A percentile compares a stretch with the other conserved stretches of the same genome.
These are phyloP conservation scores for Hymenotorrendiella dingleyae DNA, from an alignment of 2,329 filamentous ascomycete species.

Conservation along the genomic window DNA sequence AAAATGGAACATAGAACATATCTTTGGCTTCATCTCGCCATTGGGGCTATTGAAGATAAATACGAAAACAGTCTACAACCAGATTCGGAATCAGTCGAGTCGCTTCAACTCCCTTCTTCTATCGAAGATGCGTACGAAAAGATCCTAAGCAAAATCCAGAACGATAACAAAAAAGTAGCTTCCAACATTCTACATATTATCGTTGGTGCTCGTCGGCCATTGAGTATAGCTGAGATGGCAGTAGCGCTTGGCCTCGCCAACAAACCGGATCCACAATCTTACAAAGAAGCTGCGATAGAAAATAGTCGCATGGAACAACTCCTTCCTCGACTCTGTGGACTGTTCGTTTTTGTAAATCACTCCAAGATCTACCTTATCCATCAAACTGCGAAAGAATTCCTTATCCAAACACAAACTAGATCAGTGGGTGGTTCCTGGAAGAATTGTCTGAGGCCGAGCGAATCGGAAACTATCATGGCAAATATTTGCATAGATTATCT, in stretches of 20 bases:
- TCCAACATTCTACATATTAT: slow-evolving; percentile 33
- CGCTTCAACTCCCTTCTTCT: slow-evolving; percentile 12
- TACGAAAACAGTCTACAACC: background rate
- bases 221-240: slow-evolving; percentile 32
- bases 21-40: slow-evolving; percentile 12
- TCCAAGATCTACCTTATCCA: slow-evolving; percentile 34
- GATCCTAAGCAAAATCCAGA: slow-evolving; percentile 29
- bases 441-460: background rate
- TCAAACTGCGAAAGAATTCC: slow-evolving; percentile 36
- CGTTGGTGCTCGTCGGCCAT: slow-evolving; percentile 29
- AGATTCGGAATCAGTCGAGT: background rate
- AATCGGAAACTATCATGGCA: background rate
- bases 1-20: slow-evolving; percentile 12
- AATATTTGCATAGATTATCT: background rate
- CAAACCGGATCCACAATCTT: background rate
- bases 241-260: slow-evolving; percentile 20
- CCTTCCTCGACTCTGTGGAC: slow-evolving; percentile 30
- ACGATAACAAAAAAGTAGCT: slow-evolving; percentile 20
- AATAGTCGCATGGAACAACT: slow-evolving; percentile 19
- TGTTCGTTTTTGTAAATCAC: slow-evolving; percentile 33
- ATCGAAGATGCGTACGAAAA: slow-evolving; percentile 32
- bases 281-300: slow-evolving; percentile 9
- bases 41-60: slow-evolving; percentile 7
- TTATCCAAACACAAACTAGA: slow-evolving; percentile 12
- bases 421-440: background rate